Conservation (phyloP, 1,139 yeast genomes). For the Eremothecium gossypii region DNA sequence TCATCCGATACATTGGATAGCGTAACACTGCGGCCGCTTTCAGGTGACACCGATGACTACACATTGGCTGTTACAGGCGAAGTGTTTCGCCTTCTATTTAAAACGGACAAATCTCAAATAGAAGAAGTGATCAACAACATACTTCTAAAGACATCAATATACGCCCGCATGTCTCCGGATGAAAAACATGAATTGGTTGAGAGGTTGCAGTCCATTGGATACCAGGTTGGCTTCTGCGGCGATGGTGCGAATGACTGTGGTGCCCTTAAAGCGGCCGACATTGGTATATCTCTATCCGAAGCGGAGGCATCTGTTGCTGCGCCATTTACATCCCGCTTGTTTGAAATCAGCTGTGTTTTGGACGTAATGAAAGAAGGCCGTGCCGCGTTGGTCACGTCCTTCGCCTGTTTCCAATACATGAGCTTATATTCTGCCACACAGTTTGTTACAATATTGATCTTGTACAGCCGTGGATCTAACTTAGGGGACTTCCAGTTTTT, state of each 20-base stretch:
- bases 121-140: constrained; percentile 43
- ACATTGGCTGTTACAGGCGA: constrained; percentile 88
- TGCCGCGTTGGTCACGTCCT: constrained; percentile 87
- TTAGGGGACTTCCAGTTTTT: constrained; percentile 96
- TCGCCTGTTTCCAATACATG: constrained; percentile 97
- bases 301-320: constrained; percentile 99
- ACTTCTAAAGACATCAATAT: constrained; percentile 65
- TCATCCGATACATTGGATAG: constrained; percentile 49
- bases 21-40: constrained; percentile 47
- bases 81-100: constrained; percentile 66
- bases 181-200: constrained; percentile 94
- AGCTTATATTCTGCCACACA: constrained; percentile 94
- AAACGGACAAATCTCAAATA: constrained; percentile 35
- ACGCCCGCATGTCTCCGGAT: constrained; percentile 98
- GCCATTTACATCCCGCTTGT: constrained; percentile 84
- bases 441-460: constrained; percentile 73
- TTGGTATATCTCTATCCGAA: constrained; percentile 89
- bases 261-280: constrained; percentile 94
- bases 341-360: constrained; percentile 86
- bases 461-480: constrained; percentile 84
- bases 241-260: constrained; percentile 98
- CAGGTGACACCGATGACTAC: constrained; percentile 34
- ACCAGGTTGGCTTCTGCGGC: constrained; percentile 95
- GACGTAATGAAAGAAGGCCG: constrained; percentile 92
- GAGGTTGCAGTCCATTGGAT: constrained; percentile 72